Percentiles rank a stretch among this genome's conserved stretches.
These are phyloP conservation scores for Gomphus bonarii DNA, from an alignment of 1,284 basidiomycete genomes.

Conservation along the genomic window DNA sequence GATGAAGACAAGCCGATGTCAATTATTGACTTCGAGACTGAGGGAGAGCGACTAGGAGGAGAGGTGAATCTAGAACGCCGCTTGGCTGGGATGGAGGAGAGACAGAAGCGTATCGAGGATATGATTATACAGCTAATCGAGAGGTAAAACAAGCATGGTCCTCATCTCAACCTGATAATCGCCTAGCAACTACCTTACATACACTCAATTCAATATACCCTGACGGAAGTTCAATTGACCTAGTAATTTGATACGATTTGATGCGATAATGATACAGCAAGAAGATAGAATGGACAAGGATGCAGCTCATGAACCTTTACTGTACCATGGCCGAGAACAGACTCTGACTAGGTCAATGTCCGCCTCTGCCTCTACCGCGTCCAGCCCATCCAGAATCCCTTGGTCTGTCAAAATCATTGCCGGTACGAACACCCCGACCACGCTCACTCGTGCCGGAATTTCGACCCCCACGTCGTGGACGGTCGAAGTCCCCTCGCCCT, in stretches of 20 bases:
- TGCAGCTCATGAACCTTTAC: neutral
- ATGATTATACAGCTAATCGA: conserved; percentile 3
- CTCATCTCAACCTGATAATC: neutral
- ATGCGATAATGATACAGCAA: conserved; percentile 3
- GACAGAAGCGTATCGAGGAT: conserved; percentile 13
- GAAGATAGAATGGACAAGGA: neutral
- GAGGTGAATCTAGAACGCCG: conserved; percentile 27
- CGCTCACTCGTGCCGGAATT: neutral
- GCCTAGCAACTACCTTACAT: neutral
- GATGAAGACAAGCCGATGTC: conserved; percentile 26
- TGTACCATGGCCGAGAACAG: neutral
- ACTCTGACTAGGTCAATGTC: neutral
- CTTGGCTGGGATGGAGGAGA: conserved; percentile 47
- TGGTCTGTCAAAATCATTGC: conserved; percentile 11
- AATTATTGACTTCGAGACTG: conserved; percentile 27
- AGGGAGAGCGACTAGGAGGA: conserved; percentile 18
- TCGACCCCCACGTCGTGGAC: conserved; percentile 14
- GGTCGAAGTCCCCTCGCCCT: conserved; percentile 2
- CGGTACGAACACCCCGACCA: conserved; percentile 18
- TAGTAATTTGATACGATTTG: no score
- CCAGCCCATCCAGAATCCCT: conserved; percentile 17
- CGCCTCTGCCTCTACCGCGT: conserved; percentile 27
- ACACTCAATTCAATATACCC: neutral
- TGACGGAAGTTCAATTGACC: neutral
- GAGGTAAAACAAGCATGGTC: neutral